Conservation (phyloP, 345 rosid species). For the Bruguiera gymnorhiza region DNA sequence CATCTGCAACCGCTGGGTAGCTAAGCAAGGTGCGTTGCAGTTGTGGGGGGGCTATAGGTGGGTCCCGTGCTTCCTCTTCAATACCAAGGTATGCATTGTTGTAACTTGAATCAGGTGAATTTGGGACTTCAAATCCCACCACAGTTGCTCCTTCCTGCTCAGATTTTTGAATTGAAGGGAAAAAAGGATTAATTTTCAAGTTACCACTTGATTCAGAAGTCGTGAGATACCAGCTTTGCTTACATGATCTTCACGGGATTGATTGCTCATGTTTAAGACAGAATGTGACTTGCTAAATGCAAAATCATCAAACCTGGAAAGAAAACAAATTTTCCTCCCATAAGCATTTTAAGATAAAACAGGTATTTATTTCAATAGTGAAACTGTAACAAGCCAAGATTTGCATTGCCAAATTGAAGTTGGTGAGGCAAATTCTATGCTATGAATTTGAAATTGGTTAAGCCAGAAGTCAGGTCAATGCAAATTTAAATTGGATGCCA, state of each 20-base stretch:
- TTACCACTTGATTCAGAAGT: not conserved
- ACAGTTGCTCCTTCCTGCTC: slow-evolving; percentile 75
- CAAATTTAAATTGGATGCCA: not conserved
- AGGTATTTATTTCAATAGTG: not conserved
- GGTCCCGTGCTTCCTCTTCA: slow-evolving; percentile 89
- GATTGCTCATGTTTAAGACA: slow-evolving; percentile 57
- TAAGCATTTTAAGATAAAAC: slow-evolving; percentile 11
- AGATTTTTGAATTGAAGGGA: not conserved
- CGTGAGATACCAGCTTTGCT: slow-evolving; percentile 29
- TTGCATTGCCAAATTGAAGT: not conserved
- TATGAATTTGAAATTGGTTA: not conserved
- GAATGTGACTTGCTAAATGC: slow-evolving; percentile 11
- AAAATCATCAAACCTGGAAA: slow-evolving; percentile 34
- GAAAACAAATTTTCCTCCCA: not conserved
- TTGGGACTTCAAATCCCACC: slow-evolving; percentile 81
- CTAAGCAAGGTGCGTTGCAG: slow-evolving; percentile 62
- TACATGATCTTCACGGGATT: slow-evolving; percentile 44
- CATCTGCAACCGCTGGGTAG: slow-evolving; percentile 45
- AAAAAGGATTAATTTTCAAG: not conserved
- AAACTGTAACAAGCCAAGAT: too few species aligned
- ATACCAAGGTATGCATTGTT: slow-evolving; percentile 51
- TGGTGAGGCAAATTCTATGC: not conserved
- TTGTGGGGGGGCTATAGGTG: slow-evolving; percentile 78
- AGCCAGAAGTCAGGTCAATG: not conserved
- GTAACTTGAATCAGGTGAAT: slow-evolving; percentile 92